Base-by-base conservation (phyloP, 208 protist genomes). In the Vickermania ingenoplastis region DNA sequence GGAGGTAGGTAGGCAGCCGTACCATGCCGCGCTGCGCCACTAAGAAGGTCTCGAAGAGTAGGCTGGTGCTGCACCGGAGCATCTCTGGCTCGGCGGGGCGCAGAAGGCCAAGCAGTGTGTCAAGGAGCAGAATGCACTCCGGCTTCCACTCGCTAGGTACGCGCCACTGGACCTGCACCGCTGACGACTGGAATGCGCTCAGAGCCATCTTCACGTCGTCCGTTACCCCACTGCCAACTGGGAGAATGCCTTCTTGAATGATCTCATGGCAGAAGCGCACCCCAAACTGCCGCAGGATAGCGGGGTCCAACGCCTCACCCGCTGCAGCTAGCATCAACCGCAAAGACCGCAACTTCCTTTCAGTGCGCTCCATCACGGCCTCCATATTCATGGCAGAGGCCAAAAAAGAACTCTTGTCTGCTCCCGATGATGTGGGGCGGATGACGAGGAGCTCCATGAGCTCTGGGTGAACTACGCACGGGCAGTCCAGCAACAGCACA, bases 241-340 rank as follows among this genome's bases (percentile, higher is more conserved):
- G 50, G 7, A 54, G 50, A 25, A 89, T 57, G 22, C 79, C 82
- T 3, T 59, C 52, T 14, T 76, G 57, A 21, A 89, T 54, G 23
- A 89, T 73, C 57, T 89, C 82, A 61, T 75, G 54, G 2, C 66
- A 56, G 55, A 79, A 79, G 17, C 82, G 78, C 41, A 82, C 59
- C 25, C 69, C 68, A 4, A 67, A 41, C n/a, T 69, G 76, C 60
- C 79, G 75, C 53, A 89, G 75, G 57, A 67, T 67, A 1, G 59
- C 36, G 14, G 66, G 2, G 23, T 61, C 53, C 49, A 89, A 41
- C 63, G 75, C 77, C 17, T 45, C 67, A 2, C 79, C 82, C 21
- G 65, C 28, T 2, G 79, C 72, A 53, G 69, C 41, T 13, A 89
- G 23, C 50, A 86, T 63, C 25, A 75, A 65, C 17, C 59, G 56